Percentiles rank a stretch among this genome's conserved stretches.
phyloP scores from a whole-genome alignment of 2,329 filamentous ascomycete genomes.

The Xylariales sp. region DNA sequence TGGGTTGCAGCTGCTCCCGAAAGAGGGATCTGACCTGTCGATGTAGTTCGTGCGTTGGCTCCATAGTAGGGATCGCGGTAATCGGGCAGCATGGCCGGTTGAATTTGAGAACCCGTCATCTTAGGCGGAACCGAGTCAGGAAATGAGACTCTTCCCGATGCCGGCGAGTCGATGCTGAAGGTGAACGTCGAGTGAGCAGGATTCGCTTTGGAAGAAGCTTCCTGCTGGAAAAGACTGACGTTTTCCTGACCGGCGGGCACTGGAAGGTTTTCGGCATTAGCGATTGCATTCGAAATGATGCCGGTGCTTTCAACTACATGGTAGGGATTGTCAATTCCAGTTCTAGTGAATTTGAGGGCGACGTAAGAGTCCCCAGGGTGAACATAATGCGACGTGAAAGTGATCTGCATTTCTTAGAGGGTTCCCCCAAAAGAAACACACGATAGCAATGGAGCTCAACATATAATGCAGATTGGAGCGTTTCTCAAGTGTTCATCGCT shows the following conservation, averaged over 20 bases:
- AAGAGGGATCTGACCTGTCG: constrained; percentile 13
- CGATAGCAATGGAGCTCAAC: no score
- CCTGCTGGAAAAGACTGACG: constrained; percentile 70
- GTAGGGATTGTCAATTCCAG: no score
- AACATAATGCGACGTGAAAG: no score
- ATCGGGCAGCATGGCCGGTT: constrained; percentile 15
- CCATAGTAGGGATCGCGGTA: constrained; percentile 15
- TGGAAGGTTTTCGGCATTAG: constrained; percentile 71
- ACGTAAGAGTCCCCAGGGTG: no score
- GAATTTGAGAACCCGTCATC: constrained; percentile 24
- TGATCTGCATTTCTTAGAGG: no score
- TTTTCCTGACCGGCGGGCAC: constrained; percentile 68
- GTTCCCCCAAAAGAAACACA: no score
- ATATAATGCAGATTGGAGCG: no score
- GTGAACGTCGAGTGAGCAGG: constrained; percentile 81
- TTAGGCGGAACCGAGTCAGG: constrained; percentile 47
- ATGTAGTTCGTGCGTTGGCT: constrained; percentile 11
- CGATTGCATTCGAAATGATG: constrained; percentile 89
- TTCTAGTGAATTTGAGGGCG: no score
- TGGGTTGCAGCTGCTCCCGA: constrained; percentile 13
- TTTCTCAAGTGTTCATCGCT: no score
- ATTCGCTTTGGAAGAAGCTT: constrained; percentile 54
- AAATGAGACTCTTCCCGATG: constrained; percentile 73
- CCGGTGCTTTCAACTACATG: constrained; percentile 50
- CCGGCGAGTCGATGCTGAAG: constrained; percentile 90